Evolutionary conservation across 768 basidiomycete genomes (phyloP), one percentile per base, ranked within the genome.

Genomic region (Multifurca ochricompacta): DNA sequence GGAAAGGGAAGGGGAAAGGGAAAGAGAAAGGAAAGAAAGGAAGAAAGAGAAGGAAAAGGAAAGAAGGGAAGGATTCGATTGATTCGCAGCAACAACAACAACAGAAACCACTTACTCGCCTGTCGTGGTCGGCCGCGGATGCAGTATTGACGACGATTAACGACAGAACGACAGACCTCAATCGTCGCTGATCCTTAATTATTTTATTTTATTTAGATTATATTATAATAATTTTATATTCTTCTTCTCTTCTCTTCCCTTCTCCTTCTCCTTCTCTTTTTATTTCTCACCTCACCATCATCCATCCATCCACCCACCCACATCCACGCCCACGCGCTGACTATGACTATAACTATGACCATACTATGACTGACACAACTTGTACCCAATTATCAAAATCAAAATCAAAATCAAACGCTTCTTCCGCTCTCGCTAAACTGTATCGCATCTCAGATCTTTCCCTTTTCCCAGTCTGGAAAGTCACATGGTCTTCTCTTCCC

Each of bases 101-200:
- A n/a, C n/a, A n/a, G n/a, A n/a, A n/a, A n/a, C n/a, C 44, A 27
- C 14, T 55, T 36, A 37, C 28, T 47, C 54, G 47, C 10, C 32
- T 18, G 48, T 51, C 42, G 48, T 48, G 16, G 41, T 40, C 46
- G 54, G 41, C 47, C 46, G 54, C 56, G 56, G 56, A 25, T 56
- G 41, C 32, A 34, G 32, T 32, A 14, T 41, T 39, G 27, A 28
- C 27, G 34, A 44, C 43, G 42, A 21, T 42, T 19, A 4, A 19
- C 40, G 42, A 25, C 45, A n/a, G 11, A n/a, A n/a, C n/a, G n/a
- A n/a, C n/a, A n/a, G n/a, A n/a, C n/a, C n/a, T n/a, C n/a, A n/a
- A n/a, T n/a, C n/a, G 31, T 52, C 56, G 50, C 56, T 52, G 54
- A 56, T 56, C 54, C 49, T 36, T 11, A 8, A 35, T 27, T 35